These are phyloP conservation scores for Extremus antarcticus DNA, from an alignment of 495 filamentous ascomycete species.

Conservation along the genomic window DNA sequence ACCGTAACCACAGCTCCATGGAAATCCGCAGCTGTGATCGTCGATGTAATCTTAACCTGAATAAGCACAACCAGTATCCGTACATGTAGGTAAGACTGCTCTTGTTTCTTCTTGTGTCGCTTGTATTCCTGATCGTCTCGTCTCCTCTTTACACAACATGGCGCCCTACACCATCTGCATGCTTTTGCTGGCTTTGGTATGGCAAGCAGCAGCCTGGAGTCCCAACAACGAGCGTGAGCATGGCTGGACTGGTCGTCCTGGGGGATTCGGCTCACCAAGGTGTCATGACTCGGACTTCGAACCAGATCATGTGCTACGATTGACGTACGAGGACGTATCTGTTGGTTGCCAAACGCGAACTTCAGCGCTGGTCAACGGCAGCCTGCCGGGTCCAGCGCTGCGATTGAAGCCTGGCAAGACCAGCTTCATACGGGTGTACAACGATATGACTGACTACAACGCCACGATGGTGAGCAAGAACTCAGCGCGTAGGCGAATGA, in stretches of 20 bases:
- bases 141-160: too few species aligned
- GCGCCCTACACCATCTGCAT: too few species aligned
- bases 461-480: conserved; percentile 39
- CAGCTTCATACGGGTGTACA: conserved; percentile 50
- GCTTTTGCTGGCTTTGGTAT: too few species aligned
- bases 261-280: background rate
- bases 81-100: too few species aligned
- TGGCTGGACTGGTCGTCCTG: background rate
- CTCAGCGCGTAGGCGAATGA: background rate
- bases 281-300: conserved; percentile 34
- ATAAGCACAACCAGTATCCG: too few species aligned
- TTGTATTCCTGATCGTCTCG: too few species aligned
- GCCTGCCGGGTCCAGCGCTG: conserved; percentile 41
- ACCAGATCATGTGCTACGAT: conserved; percentile 42
- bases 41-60: too few species aligned
- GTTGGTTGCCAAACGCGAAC: conserved; percentile 37
- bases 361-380: conserved; percentile 43
- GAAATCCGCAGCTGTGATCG: too few species aligned
- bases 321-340: conserved; percentile 30
- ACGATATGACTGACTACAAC: conserved; percentile 43
- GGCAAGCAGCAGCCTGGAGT: background rate
- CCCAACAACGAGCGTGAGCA: background rate
- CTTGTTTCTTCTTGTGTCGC: too few species aligned
- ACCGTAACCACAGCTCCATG: too few species aligned
- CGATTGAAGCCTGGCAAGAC: conserved; percentile 38